Evolutionary conservation across 164 flowering plant species (phyloP).

Genomic region (Houttuynia cordata): DNA sequence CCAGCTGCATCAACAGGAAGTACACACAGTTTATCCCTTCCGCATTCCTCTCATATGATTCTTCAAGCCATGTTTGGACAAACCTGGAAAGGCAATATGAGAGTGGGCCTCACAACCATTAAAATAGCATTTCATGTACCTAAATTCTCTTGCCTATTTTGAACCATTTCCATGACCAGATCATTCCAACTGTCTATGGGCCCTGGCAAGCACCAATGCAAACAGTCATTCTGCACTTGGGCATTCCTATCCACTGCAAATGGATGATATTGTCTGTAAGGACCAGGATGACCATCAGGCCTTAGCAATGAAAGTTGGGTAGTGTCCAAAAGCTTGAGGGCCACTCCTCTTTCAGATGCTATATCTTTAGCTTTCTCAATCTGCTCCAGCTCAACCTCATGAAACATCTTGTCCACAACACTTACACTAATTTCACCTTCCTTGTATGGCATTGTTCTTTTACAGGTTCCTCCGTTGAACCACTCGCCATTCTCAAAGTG

Average conservation of each 20-base stretch:
- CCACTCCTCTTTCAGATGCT: slow-evolving; percentile 22
- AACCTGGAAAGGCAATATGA: background rate
- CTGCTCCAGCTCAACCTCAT: slow-evolving; percentile 49
- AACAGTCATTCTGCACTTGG: slow-evolving; percentile 53
- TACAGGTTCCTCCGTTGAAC: slow-evolving; percentile 76
- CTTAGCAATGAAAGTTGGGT: slow-evolving; percentile 44
- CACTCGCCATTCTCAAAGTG: slow-evolving; percentile 94
- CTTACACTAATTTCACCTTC: slow-evolving; percentile 48
- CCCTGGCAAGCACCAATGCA: slow-evolving; percentile 97
- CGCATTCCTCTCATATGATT: background rate
- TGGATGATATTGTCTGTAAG: slow-evolving; percentile 60
- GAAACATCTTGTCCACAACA: slow-evolving; percentile 30
- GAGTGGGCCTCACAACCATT: background rate
- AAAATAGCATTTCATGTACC: background rate
- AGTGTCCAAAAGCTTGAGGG: slow-evolving; percentile 59
- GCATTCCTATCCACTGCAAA: slow-evolving; percentile 49
- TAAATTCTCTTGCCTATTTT: background rate
- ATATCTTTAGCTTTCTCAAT: slow-evolving; percentile 28
- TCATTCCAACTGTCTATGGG: slow-evolving; percentile 88
- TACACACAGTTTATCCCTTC: background rate
- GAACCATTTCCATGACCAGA: slow-evolving; percentile 37
- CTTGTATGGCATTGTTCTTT: slow-evolving; percentile 43
- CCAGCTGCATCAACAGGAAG: background rate
- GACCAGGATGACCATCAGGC: slow-evolving; percentile 98
- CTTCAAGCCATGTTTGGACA: background rate